These are phyloP conservation scores for Scutellaria minor DNA, from an alignment of 257 asterid species.

Conservation along the genomic window DNA sequence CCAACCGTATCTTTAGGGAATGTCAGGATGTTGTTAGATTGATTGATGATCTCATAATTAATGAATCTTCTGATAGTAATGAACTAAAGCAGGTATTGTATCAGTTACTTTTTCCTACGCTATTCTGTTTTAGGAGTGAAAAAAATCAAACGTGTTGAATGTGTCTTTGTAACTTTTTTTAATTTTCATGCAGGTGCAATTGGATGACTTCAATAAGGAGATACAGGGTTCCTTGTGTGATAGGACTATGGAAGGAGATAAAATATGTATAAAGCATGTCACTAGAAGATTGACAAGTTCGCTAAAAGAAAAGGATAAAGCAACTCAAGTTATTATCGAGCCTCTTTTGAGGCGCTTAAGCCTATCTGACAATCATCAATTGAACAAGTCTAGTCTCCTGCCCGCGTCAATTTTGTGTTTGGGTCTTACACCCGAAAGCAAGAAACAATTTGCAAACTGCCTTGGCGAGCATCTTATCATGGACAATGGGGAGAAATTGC, in stretches of 20 bases:
- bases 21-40: neutral
- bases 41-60: slow-evolving; percentile 5
- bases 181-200: slow-evolving; percentile 13
- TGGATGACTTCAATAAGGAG: slow-evolving; percentile 1
- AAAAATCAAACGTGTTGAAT: neutral
- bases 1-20: neutral
- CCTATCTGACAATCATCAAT: neutral
- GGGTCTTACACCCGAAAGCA: slow-evolving; percentile 27
- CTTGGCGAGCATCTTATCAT: slow-evolving; percentile 20
- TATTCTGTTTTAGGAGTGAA: neutral
- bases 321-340: slow-evolving; percentile 16
- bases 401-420: slow-evolving; percentile 30
- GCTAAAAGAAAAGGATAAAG: neutral
- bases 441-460: slow-evolving; percentile 18
- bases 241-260: slow-evolving; percentile 12
- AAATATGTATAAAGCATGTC: slow-evolving; percentile 5
- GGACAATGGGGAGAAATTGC: slow-evolving; percentile 25
- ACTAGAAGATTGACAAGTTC: slow-evolving; percentile 16
- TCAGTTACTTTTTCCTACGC: neutral
- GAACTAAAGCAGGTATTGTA: slow-evolving; percentile 27
- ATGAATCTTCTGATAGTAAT: slow-evolving; percentile 2
- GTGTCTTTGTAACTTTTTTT: neutral
- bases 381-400: neutral
- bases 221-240: neutral
- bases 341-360: slow-evolving; percentile 18